Evolutionary conservation across 345 rosid species (phyloP), one percentile per base, ranked within the genome.

Genomic region (Bretschneidera sinensis): DNA sequence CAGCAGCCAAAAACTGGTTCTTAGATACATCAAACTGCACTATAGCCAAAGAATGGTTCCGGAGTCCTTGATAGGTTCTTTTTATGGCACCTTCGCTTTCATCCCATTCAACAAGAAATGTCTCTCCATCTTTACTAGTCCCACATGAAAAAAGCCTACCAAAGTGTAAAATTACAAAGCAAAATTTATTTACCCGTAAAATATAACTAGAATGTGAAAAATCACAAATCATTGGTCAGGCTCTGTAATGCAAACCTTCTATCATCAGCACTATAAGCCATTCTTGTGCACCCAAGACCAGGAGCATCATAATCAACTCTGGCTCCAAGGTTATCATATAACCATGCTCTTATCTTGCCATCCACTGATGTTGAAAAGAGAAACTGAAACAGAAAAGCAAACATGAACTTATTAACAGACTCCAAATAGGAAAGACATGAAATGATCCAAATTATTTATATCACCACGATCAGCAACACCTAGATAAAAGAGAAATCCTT

Each of bases 301-400:
- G 96, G 96, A 74, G 96, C 96, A 53, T 89, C 96, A 62, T 89
- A 89, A 76, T 89, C 96, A 69, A 89, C 89, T 28, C 96, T 78
- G 61, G 94, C 82, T 73, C 96, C 94, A 75, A 84, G 70, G 69
- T 89, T 86, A 65, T 89, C 96, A 60, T 86, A 89, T 58, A 89
- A 71, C 96, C 96, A 89, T 19, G 96, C 96, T 73, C 86, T 89
- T 66, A 89, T 89, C 76, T 86, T 89, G 56, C 96, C 96, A 64
- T 86, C 96, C 18, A 86, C 66, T 23, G 96, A 94, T 25, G 96
- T 86, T 74, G 96, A 89, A 74, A 86, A 89, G 72, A 89, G 86
- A 63, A 89, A 89, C 96, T 89, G 69, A 45, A 47, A 62, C 58
- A 74, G 43, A 72, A 57, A 31, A 70, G 33, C 39, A 63, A 43